A percentile compares a stretch with the other conserved stretches of the same genome.
phyloP scores from a whole-genome alignment of 805 yeast species.

The Saccharomycopsis sp. region DNA sequence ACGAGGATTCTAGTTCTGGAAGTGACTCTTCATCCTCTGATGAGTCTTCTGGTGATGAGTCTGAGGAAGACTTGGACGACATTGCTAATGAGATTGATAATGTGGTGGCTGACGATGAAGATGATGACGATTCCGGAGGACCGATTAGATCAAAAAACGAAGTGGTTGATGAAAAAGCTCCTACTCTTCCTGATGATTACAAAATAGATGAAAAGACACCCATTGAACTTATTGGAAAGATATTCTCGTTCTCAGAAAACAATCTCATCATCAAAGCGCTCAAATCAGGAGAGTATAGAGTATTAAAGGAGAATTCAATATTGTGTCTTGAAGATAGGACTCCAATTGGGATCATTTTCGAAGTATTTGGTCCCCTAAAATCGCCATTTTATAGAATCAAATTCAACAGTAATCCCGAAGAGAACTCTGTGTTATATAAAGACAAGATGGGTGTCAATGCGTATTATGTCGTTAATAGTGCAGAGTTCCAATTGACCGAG shows the following conservation, averaged over 20 bases:
- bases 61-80: conserved; percentile 23
- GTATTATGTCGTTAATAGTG: conserved; percentile 72
- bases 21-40: conserved; percentile 14
- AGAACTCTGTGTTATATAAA: conserved; percentile 35
- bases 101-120: conserved; percentile 26
- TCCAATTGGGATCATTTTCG: conserved; percentile 72
- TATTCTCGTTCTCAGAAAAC: conserved; percentile 63
- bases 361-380: conserved; percentile 83
- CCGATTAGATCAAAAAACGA: conserved; percentile 82
- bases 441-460: conserved; percentile 50
- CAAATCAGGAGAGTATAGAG: conserved; percentile 76
- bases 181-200: conserved; percentile 61
- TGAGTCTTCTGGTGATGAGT: conserved; percentile 24
- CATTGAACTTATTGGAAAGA: conserved; percentile 64
- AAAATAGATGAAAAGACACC: conserved; percentile 52
- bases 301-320: conserved; percentile 73
- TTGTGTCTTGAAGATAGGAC: conserved; percentile 69
- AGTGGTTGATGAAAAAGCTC: conserved; percentile 58
- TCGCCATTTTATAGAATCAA: conserved; percentile 76
- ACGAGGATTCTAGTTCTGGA: conserved; percentile 23
- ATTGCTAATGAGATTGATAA: conserved; percentile 22
- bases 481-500: conserved; percentile 74
- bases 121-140: conserved; percentile 42
- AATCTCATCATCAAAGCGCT: conserved; percentile 67
- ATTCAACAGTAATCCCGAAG: conserved; percentile 45